Conservation (phyloP, 305 asterid genomes). For the Fraxinus ornus region DNA sequence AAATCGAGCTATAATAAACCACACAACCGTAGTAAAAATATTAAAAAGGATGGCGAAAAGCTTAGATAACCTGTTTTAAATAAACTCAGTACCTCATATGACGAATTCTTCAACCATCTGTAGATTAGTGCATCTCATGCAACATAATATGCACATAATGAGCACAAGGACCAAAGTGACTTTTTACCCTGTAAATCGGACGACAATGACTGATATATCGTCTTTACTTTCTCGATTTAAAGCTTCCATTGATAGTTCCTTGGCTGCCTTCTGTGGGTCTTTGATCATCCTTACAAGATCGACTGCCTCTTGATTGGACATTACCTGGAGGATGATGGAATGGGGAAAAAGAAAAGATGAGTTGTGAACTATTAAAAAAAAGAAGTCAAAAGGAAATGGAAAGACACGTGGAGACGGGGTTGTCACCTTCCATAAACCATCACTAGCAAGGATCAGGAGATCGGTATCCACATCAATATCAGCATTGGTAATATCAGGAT, state of each 20-base stretch:
- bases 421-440: conserved; percentile 92
- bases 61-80: not conserved
- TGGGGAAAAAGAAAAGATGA: not conserved
- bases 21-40: conserved; percentile 30
- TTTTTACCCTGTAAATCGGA: conserved; percentile 50
- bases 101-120: too few relatives aligned
- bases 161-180: not conserved
- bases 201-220: conserved; percentile 82
- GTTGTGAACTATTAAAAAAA: not conserved
- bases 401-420: not conserved
- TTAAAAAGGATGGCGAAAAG: conserved; percentile 24
- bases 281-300: conserved; percentile 60
- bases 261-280: conserved; percentile 86
- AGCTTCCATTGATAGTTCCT: conserved; percentile 63
- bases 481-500: conserved; percentile 68
- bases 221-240: conserved; percentile 77
- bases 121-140: conserved; percentile 9
- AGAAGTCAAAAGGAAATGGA: not conserved
- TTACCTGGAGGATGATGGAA: conserved; percentile 43
- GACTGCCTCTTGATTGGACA: conserved; percentile 90
- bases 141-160: conserved; percentile 32
- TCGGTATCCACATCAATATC: conserved; percentile 60
- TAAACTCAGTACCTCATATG: not conserved
- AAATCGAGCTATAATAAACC: conserved; percentile 44
- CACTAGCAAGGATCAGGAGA: conserved; percentile 90